Conservation (phyloP, 1,139 yeast species). For the Magnusiomyces ingens region DNA sequence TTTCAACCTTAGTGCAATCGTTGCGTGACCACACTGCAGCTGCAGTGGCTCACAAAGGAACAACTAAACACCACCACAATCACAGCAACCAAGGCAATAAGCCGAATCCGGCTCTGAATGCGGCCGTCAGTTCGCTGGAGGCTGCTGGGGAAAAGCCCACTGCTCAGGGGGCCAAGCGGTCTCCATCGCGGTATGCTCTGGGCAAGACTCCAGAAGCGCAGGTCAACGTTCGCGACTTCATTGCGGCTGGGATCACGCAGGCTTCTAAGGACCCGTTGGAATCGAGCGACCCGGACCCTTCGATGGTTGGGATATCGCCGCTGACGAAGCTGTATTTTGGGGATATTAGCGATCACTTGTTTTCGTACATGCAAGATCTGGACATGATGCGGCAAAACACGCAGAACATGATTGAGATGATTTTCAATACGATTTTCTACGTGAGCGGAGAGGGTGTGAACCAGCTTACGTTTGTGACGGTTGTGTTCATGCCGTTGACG, state of each 20-base stretch:
- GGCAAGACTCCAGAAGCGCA: background rate
- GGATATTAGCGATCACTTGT: conserved; percentile 49
- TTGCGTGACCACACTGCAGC: conserved; percentile 35
- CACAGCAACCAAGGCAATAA: background rate
- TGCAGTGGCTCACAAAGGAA: background rate
- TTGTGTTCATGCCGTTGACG: conserved; percentile 46
- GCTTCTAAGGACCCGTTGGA: background rate
- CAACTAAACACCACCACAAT: background rate
- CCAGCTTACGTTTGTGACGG: conserved; percentile 45
- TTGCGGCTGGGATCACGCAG: background rate
- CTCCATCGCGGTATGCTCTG: conserved; percentile 8
- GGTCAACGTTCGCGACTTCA: too few relatives aligned
- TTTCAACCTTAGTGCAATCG: conserved; percentile 40
- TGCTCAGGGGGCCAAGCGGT: conserved; percentile 4
- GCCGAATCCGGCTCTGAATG: background rate
- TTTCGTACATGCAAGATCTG: conserved; percentile 44
- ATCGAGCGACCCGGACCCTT: background rate
- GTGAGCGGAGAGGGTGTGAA: conserved; percentile 47
- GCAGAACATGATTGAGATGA: conserved; percentile 43
- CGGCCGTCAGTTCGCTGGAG: too few relatives aligned
- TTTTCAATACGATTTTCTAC: conserved; percentile 48
- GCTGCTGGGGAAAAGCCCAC: too few relatives aligned
- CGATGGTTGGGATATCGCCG: conserved; percentile 28
- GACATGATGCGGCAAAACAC: conserved; percentile 46
- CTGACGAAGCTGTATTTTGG: conserved; percentile 41